phyloP scores from a whole-genome alignment of 139 green algal genomes.

The Coelastrella sp. region DNA sequence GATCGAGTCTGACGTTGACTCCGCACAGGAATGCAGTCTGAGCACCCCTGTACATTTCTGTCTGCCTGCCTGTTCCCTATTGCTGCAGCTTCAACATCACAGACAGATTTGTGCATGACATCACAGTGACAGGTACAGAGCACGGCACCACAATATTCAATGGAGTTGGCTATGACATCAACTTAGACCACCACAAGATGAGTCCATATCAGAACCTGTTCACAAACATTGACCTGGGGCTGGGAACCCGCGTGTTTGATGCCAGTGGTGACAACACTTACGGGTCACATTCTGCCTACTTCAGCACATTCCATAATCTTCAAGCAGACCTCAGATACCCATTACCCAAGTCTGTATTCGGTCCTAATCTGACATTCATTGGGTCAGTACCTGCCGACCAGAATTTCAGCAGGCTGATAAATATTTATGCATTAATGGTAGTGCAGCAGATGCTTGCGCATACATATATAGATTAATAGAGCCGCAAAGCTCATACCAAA shows the following conservation, averaged over 20 bases:
- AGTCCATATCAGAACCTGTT: conserved; percentile 31
- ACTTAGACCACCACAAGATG: conserved; percentile 39
- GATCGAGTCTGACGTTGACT: too few relatives aligned
- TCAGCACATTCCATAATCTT: conserved; percentile 31
- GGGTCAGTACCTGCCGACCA: background rate
- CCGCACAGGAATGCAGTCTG: too few relatives aligned
- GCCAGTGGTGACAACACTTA: conserved; percentile 33
- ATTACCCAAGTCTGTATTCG: conserved; percentile 10
- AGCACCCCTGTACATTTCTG: too few relatives aligned
- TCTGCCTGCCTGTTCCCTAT: too few relatives aligned
- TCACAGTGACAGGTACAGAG: conserved; percentile 34
- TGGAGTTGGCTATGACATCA: conserved; percentile 31
- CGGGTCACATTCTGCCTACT: conserved; percentile 28
- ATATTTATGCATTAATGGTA: background rate
- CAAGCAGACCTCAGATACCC: conserved; percentile 8
- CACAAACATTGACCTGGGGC: conserved; percentile 27
- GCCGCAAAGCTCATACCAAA: background rate
- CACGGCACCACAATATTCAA: conserved; percentile 42
- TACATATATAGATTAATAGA: background rate
- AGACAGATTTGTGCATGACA: conserved; percentile 49
- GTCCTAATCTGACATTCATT: conserved; percentile 34
- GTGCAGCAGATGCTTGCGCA: background rate
- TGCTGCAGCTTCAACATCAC: conserved; percentile 36
- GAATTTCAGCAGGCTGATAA: background rate
- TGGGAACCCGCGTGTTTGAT: conserved; percentile 30